Evolutionary conservation across 2,329 filamentous ascomycete genomes (phyloP).

Genomic region (Alternaria tenuissima): DNA sequence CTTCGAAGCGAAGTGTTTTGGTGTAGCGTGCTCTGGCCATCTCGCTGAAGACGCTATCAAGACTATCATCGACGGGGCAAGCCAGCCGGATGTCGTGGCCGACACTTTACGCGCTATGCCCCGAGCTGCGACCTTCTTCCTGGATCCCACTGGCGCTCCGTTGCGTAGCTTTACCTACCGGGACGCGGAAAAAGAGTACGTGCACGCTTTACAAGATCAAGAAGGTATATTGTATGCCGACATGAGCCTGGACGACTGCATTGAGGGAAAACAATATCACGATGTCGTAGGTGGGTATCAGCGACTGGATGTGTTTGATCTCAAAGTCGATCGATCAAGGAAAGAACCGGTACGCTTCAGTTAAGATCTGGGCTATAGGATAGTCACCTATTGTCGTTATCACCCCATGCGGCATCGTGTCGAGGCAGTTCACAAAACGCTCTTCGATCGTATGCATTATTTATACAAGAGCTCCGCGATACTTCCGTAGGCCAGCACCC

Average conservation of each 20-base stretch:
- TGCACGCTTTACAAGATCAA: constrained; percentile 54
- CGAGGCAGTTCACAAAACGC: background rate
- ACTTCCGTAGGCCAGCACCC: background rate
- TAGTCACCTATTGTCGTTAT: background rate
- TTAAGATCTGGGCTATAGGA: background rate
- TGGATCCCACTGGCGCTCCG: constrained; percentile 60
- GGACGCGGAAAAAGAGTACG: constrained; percentile 26
- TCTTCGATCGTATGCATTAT: background rate
- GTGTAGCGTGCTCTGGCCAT: constrained; percentile 58
- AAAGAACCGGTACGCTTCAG: constrained; percentile 18
- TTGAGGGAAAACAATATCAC: constrained; percentile 66
- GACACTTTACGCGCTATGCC: constrained; percentile 51
- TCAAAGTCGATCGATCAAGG: constrained; percentile 56
- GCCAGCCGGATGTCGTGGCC: constrained; percentile 36
- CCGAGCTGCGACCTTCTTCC: constrained; percentile 59
- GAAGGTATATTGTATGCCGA: constrained; percentile 64
- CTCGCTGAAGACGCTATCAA: constrained; percentile 55
- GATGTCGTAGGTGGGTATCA: constrained; percentile 66
- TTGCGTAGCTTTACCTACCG: constrained; percentile 52
- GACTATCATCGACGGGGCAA: constrained; percentile 39
- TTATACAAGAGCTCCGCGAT: background rate
- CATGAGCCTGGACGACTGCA: constrained; percentile 58
- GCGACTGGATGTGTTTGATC: constrained; percentile 62
- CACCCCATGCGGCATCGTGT: background rate
- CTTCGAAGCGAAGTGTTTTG: constrained; percentile 67